Percentiles rank a stretch among this genome's conserved stretches.
phyloP scores from a whole-genome alignment of 345 rosid genomes.

The Chamaenerion angustifolium region DNA sequence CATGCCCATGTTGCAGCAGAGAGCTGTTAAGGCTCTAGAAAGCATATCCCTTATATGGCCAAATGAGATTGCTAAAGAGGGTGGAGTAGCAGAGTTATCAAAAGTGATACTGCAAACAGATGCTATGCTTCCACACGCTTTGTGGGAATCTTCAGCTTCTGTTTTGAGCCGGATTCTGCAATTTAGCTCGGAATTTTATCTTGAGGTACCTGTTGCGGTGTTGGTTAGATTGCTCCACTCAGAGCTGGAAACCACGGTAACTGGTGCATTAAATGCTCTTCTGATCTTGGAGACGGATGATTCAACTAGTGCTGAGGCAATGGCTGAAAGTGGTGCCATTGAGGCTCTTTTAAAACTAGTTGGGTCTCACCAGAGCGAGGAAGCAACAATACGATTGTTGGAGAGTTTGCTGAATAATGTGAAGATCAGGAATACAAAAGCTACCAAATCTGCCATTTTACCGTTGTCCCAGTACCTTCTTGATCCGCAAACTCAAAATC shows the following conservation, averaged over 20 bases:
- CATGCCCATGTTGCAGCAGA: slow-evolving; percentile 86
- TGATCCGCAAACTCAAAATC: slow-evolving; percentile 98
- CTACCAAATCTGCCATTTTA: slow-evolving; percentile 71
- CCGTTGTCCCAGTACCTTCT: slow-evolving; percentile 91
- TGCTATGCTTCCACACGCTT: slow-evolving; percentile 72
- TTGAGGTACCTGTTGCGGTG: slow-evolving; percentile 94
- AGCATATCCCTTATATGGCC: slow-evolving; percentile 86
- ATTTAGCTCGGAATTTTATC: slow-evolving; percentile 91
- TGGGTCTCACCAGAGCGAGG: slow-evolving; percentile 92
- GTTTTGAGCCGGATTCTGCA: slow-evolving; percentile 77
- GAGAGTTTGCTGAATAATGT: slow-evolving; percentile 92
- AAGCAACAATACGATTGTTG: slow-evolving; percentile 84
- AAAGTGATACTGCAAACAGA: slow-evolving; percentile 89
- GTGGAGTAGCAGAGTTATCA: slow-evolving; percentile 85
- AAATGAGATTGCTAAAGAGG: slow-evolving; percentile 91
- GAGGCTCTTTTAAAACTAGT: slow-evolving; percentile 95
- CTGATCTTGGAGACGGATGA: slow-evolving; percentile 94
- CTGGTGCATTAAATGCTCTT: slow-evolving; percentile 89
- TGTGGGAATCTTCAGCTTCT: slow-evolving; percentile 95
- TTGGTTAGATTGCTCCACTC: slow-evolving; percentile 83
- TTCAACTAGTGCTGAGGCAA: slow-evolving; percentile 92
- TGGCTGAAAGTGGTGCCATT: slow-evolving; percentile 98
- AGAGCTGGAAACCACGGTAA: slow-evolving; percentile 64
- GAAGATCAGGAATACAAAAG: slow-evolving; percentile 90
- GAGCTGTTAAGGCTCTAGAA: slow-evolving; percentile 94